Evolutionary conservation across 225 moss, liverwort and hornwort genomes (phyloP).

Genomic region (Bryoerythrophyllum caledonicum): DNA sequence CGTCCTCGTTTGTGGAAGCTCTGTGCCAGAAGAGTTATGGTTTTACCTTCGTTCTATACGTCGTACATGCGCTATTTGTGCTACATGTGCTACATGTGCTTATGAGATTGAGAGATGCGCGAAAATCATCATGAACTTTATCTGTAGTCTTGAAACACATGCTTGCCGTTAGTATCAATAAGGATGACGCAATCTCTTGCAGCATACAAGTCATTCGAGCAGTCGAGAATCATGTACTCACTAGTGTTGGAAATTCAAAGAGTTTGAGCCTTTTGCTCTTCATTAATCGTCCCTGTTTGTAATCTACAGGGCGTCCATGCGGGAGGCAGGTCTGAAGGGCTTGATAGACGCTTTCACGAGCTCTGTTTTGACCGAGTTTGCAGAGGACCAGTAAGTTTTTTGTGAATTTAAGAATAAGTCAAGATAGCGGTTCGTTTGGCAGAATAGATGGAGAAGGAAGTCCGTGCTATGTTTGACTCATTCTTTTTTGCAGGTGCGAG

Average conservation of each 20-base stretch:
- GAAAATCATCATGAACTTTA: background rate
- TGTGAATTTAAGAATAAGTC: background rate
- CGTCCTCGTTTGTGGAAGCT: constrained; percentile 8
- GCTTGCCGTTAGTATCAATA: background rate
- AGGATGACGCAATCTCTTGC: background rate
- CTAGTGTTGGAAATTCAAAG: background rate
- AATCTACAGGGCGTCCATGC: constrained; percentile 55
- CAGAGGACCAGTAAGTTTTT: constrained; percentile 64
- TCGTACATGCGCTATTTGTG: no score
- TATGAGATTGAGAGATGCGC: background rate
- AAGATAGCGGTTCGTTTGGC: background rate
- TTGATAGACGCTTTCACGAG: constrained; percentile 67
- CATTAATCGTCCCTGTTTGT: constrained; percentile 13
- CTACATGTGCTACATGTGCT: no score
- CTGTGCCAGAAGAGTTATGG: constrained; percentile 59
- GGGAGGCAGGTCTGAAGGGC: constrained; percentile 76
- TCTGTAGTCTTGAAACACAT: background rate
- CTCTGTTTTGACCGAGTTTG: constrained; percentile 63
- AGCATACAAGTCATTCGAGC: constrained; percentile 2
- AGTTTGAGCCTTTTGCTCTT: background rate
- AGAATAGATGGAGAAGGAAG: background rate
- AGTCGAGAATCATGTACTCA: background rate
- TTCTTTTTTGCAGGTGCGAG: constrained; percentile 58
- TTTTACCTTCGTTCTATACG: background rate
- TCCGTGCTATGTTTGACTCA: background rate